Base-by-base conservation (phyloP, 768 basidiomycete species). In the Cyclocybe aegerita region DNA sequence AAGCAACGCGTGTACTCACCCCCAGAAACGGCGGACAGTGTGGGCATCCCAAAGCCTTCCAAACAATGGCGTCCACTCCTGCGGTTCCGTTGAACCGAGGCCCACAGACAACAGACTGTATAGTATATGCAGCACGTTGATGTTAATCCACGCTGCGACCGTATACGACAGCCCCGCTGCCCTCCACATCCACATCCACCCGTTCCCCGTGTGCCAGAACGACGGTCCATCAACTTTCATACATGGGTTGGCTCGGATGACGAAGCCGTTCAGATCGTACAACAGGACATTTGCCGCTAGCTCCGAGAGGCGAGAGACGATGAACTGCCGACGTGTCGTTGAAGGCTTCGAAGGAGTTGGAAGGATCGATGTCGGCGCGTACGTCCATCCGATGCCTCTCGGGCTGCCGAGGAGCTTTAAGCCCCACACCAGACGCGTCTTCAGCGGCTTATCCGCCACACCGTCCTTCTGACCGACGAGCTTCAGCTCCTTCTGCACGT, bases 11-110 rank as follows among this genome's bases (percentile, higher is more conserved):
- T 23, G 23, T 3, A 61, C 71, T 51, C 50, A 75, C 75, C 73
- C 65, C 75, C 75, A 76, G 23, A 72, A 63, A 6, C 62, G 60
- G 14, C 70, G 66, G 10, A 77, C 48, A 0, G 71, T 71, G 49
- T 70, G 74, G 5, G 68, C 68, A 14, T 74, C 67, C 4, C 45
- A 36, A 41, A 56, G 58, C n/a, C 42, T 43, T 0, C 72, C 71
- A 44, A 66, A 73, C 5, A 71, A 16, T 16, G 62, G 61, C 1
- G 72, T 70, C 73, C 74, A 77, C 30, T 66, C 62, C 14, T 54
- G 54, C 0, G 70, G 70, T 16, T 64, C 40, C 12, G 63, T 62
- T 1, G 60, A 37, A 0, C 69, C 61, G 2, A 50, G 3, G 6
- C 47, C 58, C 12, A 68, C 66, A 7, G 55, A 47, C 12, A 62